Percentiles rank a stretch among this genome's conserved stretches.
Evolutionary conservation across 768 basidiomycete species (phyloP).

Genomic region (Pluteus cervinus): DNA sequence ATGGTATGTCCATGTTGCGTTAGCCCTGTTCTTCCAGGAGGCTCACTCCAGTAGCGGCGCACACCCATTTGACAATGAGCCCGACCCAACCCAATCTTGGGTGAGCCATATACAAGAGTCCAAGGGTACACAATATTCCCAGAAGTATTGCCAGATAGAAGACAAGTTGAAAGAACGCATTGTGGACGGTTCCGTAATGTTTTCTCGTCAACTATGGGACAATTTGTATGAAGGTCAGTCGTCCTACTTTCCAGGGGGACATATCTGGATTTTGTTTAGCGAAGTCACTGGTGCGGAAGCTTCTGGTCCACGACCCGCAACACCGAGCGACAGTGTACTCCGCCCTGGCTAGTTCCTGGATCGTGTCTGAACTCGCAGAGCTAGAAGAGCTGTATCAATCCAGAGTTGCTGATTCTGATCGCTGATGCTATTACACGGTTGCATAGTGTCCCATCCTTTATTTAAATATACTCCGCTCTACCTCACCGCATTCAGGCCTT

Average conservation of each 20-base stretch:
- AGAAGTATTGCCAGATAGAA: conserved; percentile 44
- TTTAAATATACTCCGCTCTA: background rate
- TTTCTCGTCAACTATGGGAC: conserved; percentile 49
- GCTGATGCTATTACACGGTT: background rate
- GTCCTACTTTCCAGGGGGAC: conserved; percentile 3
- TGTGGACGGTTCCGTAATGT: conserved; percentile 54
- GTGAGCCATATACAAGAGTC: conserved; percentile 28
- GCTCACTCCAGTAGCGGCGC: conserved; percentile 41
- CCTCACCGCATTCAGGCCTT: conserved; percentile 31
- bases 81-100: conserved; percentile 28
- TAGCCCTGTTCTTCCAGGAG: background rate
- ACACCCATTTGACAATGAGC: conserved; percentile 73
- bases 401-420: conserved; percentile 31
- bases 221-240: conserved; percentile 50
- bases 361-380: conserved; percentile 51
- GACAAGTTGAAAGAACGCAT: conserved; percentile 64
- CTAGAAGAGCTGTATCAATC: conserved; percentile 56
- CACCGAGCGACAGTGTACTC: conserved; percentile 57
- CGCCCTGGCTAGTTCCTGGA: conserved; percentile 65
- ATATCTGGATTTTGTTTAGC: conserved; percentile 31
- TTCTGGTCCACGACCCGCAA: conserved; percentile 53
- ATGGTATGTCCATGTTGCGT: conserved; percentile 44
- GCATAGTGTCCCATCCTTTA: conserved; percentile 1
- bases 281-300: conserved; percentile 46
- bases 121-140: conserved; percentile 32